Percentiles rank a stretch among this genome's conserved stretches.
Conservation (phyloP, 495 filamentous ascomycete species). For the Aeminium ludgeri region DNA sequence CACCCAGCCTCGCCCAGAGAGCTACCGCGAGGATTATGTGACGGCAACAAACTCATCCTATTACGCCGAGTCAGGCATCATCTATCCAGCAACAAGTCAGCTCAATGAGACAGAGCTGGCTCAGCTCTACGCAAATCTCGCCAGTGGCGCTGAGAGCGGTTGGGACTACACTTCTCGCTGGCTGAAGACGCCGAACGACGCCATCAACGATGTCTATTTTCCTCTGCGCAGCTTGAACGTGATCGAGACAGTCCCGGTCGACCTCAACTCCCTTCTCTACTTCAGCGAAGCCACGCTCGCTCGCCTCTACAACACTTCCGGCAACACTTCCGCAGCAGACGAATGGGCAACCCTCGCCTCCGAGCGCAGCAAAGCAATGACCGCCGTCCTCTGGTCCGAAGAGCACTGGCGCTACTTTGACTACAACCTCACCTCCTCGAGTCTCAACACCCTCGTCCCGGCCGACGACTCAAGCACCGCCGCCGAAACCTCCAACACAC, state of each 20-base stretch:
- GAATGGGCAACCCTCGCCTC: conserved; percentile 10
- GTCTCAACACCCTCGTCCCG: conserved; percentile 13
- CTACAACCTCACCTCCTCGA: conserved; percentile 19
- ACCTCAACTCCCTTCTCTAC: conserved; percentile 21
- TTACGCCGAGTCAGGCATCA: conserved; percentile 15
- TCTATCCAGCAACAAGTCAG: conserved; percentile 9
- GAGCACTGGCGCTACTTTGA: conserved; percentile 18
- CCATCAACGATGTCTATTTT: conserved; percentile 19
- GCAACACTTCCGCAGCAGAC: conserved; percentile 12
- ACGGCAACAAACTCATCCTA: conserved; percentile 19
- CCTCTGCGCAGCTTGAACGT: conserved; percentile 20
- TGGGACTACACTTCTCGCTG: conserved; percentile 19
- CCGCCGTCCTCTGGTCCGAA: conserved; percentile 15
- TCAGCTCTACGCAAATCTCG: conserved; percentile 18
- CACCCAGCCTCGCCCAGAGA: conserved; percentile 20
- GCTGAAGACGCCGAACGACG: conserved; percentile 14
- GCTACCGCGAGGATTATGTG: conserved; percentile 18
- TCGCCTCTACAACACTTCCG: conserved; percentile 6
- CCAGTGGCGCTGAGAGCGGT: conserved; percentile 17
- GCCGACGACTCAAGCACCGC: conserved; percentile 8
- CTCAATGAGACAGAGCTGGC: conserved; percentile 14
- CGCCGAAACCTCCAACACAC: conserved; percentile 11
- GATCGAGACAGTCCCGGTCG: conserved; percentile 15
- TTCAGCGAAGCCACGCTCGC: conserved; percentile 16
- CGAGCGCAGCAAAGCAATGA: conserved; percentile 15